These are phyloP conservation scores for Pseudozyma sp. DNA, from an alignment of 1,284 basidiomycete genomes.

Conservation along the genomic window DNA sequence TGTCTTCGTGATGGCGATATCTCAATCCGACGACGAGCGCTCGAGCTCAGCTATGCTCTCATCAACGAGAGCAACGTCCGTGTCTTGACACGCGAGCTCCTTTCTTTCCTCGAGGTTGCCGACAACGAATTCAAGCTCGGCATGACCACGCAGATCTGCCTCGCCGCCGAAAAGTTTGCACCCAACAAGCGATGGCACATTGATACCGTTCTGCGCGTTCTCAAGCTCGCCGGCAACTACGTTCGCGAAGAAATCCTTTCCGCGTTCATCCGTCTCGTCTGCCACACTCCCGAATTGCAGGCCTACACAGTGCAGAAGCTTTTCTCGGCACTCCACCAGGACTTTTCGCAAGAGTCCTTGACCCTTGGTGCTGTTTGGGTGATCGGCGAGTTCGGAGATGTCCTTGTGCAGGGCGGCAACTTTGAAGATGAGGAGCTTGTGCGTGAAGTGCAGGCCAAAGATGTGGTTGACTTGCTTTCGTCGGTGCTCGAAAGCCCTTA, in stretches of 20 bases:
- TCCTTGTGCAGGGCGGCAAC: conserved; percentile 83
- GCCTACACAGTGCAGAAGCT: conserved; percentile 94
- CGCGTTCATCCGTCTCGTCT: conserved; percentile 93
- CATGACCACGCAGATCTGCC: conserved; percentile 95
- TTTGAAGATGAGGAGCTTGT: conserved; percentile 80
- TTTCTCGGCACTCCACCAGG: conserved; percentile 85
- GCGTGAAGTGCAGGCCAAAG: conserved; percentile 75
- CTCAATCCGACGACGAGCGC: conserved; percentile 93
- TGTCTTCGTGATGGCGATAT: conserved; percentile 98
- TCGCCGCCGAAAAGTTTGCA: conserved; percentile 95
- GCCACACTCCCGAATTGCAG: conserved; percentile 96
- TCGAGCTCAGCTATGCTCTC: conserved; percentile 96
- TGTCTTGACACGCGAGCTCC: conserved; percentile 88
- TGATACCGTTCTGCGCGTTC: conserved; percentile 91
- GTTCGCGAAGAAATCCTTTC: conserved; percentile 96
- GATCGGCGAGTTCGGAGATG: conserved; percentile 95
- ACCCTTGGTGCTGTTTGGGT: conserved; percentile 95
- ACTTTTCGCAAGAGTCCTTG: conserved; percentile 95
- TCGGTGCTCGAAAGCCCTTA: conserved; percentile 94
- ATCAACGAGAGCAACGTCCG: conserved; percentile 96
- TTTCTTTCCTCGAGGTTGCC: conserved; percentile 96
- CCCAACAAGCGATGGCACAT: conserved; percentile 99
- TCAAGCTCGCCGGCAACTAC: conserved; percentile 97
- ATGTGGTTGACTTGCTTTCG: conserved; percentile 86
- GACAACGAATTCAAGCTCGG: conserved; percentile 99